Percentiles rank a stretch among this genome's conserved stretches.
phyloP scores from a whole-genome alignment of 768 basidiomycete species.

The Lentinus tigrinus region DNA sequence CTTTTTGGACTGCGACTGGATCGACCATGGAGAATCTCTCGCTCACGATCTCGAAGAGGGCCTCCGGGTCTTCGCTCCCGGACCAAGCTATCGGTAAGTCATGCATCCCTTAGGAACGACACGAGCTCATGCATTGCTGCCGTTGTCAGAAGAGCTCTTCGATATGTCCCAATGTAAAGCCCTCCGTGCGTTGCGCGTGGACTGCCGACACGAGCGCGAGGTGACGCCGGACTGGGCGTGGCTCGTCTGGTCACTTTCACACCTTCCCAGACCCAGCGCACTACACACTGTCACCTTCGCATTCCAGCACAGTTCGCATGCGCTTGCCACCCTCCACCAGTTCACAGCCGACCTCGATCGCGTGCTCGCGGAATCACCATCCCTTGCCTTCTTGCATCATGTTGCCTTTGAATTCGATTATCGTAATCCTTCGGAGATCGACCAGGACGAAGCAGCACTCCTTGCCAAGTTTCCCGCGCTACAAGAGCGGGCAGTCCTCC shows the following conservation, averaged over 20 bases:
- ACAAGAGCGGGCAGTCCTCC: neutral
- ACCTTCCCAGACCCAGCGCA: neutral
- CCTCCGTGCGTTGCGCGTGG: constrained; percentile 12
- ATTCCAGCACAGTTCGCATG: constrained; percentile 13
- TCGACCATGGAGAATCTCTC: constrained; percentile 2
- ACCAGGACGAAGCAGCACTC: neutral
- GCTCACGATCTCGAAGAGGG: constrained; percentile 5
- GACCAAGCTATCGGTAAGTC: constrained; percentile 1
- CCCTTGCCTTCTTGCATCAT: neutral
- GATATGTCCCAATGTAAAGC: constrained; percentile 6
- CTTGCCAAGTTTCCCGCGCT: neutral
- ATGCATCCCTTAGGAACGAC: too few relatives aligned
- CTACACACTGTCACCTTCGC: constrained; percentile 4
- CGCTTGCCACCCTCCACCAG: constrained; percentile 11
- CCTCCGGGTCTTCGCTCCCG: neutral
- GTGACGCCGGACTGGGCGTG: constrained; percentile 17
- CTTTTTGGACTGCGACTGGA: constrained; percentile 5
- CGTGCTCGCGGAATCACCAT: neutral
- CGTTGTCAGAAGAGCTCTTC: constrained; percentile 2
- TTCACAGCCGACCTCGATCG: constrained; percentile 10
- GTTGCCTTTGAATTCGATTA: constrained; percentile 10
- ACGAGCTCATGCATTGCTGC: too few relatives aligned
- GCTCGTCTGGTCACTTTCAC: constrained; percentile 12
- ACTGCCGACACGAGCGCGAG: constrained; percentile 9
- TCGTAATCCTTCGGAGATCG: neutral